Conservation (phyloP, 306 rosid genomes). For the Morella rubra region DNA sequence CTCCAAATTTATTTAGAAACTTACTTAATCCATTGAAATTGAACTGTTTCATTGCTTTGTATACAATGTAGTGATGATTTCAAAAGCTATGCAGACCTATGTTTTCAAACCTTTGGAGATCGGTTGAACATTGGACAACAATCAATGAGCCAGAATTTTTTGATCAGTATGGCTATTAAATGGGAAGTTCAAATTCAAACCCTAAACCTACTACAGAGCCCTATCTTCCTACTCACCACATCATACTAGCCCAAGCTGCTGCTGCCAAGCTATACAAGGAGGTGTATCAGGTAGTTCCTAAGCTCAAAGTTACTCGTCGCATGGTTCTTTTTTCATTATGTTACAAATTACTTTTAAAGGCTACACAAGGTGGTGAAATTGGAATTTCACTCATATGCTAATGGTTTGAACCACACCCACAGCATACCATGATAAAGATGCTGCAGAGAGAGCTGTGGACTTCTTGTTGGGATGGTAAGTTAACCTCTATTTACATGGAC, state of each 20-base stretch:
- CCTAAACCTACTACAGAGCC: not conserved
- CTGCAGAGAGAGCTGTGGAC: constrained; percentile 37
- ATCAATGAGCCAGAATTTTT: constrained; percentile 34
- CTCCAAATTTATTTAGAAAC: not conserved
- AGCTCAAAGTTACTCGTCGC: not conserved
- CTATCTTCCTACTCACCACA: too few species aligned
- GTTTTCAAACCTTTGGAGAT: constrained; percentile 41
- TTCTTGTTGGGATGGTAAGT: constrained; percentile 39
- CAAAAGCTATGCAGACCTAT: constrained; percentile 36
- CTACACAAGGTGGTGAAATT: constrained; percentile 41
- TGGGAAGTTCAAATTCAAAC: not conserved
- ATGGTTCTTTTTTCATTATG: not conserved
- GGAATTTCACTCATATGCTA: constrained; percentile 27
- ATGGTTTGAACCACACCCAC: constrained; percentile 17
- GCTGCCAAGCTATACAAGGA: too few species aligned
- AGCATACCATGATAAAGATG: constrained; percentile 25
- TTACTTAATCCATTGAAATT: not conserved
- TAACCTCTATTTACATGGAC: not conserved
- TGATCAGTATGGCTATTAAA: not conserved
- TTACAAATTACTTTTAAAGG: not conserved
- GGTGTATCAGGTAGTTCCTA: too few species aligned
- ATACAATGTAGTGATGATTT: constrained; percentile 30
- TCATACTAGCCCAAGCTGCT: too few species aligned
- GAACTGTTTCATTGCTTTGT: not conserved
- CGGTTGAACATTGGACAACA: constrained; percentile 47